Conservation (phyloP, 2,329 filamentous ascomycete genomes). For the Pyricularia sp. region DNA sequence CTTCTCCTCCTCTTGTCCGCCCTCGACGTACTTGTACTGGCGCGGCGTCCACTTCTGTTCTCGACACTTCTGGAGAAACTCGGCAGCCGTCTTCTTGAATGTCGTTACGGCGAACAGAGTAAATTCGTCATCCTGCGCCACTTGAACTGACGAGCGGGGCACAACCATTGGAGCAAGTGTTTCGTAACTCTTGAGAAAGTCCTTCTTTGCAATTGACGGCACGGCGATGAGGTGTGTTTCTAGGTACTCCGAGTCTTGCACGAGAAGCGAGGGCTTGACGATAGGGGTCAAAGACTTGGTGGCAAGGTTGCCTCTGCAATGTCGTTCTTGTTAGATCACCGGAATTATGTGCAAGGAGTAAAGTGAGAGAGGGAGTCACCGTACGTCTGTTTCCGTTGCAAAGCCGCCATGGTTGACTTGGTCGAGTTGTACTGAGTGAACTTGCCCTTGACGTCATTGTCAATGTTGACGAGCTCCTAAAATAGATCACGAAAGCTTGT, state of each 20-base stretch:
- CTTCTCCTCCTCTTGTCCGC: conserved; percentile 80
- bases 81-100: conserved; percentile 82
- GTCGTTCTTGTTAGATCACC: background rate
- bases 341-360: background rate
- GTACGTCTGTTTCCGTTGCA: conserved; percentile 83
- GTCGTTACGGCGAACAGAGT: conserved; percentile 79
- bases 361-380: background rate
- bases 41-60: conserved; percentile 92
- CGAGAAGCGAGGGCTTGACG: conserved; percentile 68
- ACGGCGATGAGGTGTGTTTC: conserved; percentile 92
- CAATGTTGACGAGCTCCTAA: conserved; percentile 80
- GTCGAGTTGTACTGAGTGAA: conserved; percentile 89
- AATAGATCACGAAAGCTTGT: background rate
- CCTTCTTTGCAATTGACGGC: conserved; percentile 69
- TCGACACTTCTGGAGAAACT: conserved; percentile 86
- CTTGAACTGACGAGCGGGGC: conserved; percentile 70
- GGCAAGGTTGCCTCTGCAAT: conserved; percentile 73
- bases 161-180: conserved; percentile 86
- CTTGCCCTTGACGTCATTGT: conserved; percentile 93
- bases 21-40: conserved; percentile 88
- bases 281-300: conserved; percentile 90
- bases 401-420: conserved; percentile 71
- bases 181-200: conserved; percentile 86
- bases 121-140: conserved; percentile 85
- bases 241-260: conserved; percentile 91